Base-by-base conservation (phyloP, 225 moss, liverwort and hornwort species). In the Climacium dendroides region DNA sequence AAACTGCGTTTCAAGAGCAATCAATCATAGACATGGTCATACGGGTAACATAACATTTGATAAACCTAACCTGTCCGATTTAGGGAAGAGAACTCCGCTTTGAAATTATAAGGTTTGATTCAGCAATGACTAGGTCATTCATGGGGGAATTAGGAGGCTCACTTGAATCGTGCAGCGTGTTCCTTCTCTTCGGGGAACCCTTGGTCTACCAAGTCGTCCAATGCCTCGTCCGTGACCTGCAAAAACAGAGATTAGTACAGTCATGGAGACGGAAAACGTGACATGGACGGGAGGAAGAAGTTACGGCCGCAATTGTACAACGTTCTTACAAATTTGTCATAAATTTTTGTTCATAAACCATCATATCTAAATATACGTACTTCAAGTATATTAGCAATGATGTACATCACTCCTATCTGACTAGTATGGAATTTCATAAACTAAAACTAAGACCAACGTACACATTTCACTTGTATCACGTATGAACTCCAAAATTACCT, bases 151-250 rank as follows among this genome's bases (percentile, higher is more conserved):
- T 32, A 9, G 47, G 13, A 45, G 34, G 70, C 88, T 93, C 52
- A 93, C 93, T 83, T 87, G 86, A 91, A 91, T 69, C 72, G 66
- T 82, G 83, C 39, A 52, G 53, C 90, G 1, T 76, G 66, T 23
- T 87, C 85, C 48, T 78, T 37, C 25, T 90, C 89, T 7, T 89
- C 84, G 29, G 91, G 81, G 37, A 43, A 93, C 43, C 78, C 78
- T 83, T 89, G 85, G 39, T 18, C 67, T 59, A 90, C 87, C 81
- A 93, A 64, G 53, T 85, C 88, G 45, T 83, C 82, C 87, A 93
- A 70, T 18, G 85, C 91, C 45, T 87, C 89, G 22, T 89, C 89
- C 59, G 87, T 78, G 59, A 93, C 91, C 91, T 93, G 88, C 13
- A 65, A 28, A 48, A 72, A 13, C 61, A 53, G 19, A 75, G 30